Percentiles rank a stretch among this genome's conserved stretches.
Conservation (phyloP, 305 asterid genomes). For the Fraxinus sp. region DNA sequence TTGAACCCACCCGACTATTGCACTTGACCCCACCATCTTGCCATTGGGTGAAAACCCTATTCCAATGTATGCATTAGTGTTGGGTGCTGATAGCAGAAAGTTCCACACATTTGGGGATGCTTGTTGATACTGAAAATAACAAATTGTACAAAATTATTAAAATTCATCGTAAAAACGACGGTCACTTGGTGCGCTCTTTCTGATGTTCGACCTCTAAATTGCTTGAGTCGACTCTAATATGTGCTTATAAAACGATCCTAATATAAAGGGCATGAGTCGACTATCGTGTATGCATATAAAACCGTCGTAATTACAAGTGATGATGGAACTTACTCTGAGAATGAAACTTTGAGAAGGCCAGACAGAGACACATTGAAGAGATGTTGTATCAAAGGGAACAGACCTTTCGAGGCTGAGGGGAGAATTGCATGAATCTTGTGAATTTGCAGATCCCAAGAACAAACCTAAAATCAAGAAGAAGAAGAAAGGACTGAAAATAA, state of each 20-base stretch:
- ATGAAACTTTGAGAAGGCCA: conserved; percentile 60
- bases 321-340: conserved; percentile 64
- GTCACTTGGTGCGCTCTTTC: not conserved
- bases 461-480: conserved; percentile 13
- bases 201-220: not conserved
- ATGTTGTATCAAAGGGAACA: conserved; percentile 51
- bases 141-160: not conserved
- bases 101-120: conserved; percentile 62
- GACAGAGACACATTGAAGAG: conserved; percentile 54
- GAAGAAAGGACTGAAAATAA: conserved; percentile 19
- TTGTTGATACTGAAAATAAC: conserved; percentile 47
- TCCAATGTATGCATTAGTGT: conserved; percentile 55
- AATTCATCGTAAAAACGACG: not conserved
- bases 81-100: conserved; percentile 76
- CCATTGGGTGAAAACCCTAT: conserved; percentile 85
- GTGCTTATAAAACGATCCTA: not conserved
- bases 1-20: conserved; percentile 74
- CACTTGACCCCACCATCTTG: conserved; percentile 77
- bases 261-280: not conserved
- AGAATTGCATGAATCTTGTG: conserved; percentile 69
- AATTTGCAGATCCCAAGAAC: conserved; percentile 29
- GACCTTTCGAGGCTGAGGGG: conserved; percentile 34
- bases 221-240: not conserved
- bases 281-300: not conserved
- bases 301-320: not conserved